phyloP scores from a whole-genome alignment of 352 stramenopile genomes.

The Phytophthora boehmeriae region DNA sequence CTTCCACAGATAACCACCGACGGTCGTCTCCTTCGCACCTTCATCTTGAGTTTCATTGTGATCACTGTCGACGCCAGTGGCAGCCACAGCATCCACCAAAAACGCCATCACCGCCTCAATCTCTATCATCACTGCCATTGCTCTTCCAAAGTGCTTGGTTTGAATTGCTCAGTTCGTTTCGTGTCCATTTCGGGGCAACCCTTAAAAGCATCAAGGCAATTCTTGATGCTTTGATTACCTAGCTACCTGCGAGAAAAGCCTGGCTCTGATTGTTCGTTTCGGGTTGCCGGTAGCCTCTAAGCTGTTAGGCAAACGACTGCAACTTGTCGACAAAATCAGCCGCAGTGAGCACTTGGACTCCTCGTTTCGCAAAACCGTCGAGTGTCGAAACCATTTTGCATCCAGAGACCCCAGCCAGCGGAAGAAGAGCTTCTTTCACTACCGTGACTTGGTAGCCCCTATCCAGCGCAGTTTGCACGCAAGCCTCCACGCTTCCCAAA shows the following conservation, averaged over 20 bases:
- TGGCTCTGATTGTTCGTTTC: slow-evolving; percentile 4
- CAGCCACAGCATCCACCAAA: slow-evolving; percentile 20
- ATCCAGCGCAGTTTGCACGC: slow-evolving; percentile 85
- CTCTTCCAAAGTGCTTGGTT: neutral
- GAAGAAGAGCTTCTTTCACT: slow-evolving; percentile 73
- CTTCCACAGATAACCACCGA: slow-evolving; percentile 57
- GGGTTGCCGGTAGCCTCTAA: neutral
- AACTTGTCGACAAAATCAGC: slow-evolving; percentile 41
- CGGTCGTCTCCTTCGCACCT: slow-evolving; percentile 15
- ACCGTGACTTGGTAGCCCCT: slow-evolving; percentile 89
- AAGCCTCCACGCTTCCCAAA: slow-evolving; percentile 79
- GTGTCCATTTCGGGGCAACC: slow-evolving; percentile 2
- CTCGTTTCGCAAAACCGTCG: slow-evolving; percentile 28
- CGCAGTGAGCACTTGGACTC: slow-evolving; percentile 36
- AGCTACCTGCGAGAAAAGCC: neutral
- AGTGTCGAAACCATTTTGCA: slow-evolving; percentile 23
- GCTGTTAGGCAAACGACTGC: slow-evolving; percentile 37
- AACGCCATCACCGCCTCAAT: slow-evolving; percentile 14
- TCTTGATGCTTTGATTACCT: neutral
- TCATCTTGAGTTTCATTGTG: slow-evolving; percentile 5
- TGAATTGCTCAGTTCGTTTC: neutral
- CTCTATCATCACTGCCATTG: slow-evolving; percentile 13
- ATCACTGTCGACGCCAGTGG: slow-evolving; percentile 2
- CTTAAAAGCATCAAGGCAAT: neutral
- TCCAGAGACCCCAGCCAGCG: slow-evolving; percentile 2